Evolutionary conservation across 768 basidiomycete species (phyloP), one percentile per base, ranked within the genome.

Genomic region (Naematelia encephala): DNA sequence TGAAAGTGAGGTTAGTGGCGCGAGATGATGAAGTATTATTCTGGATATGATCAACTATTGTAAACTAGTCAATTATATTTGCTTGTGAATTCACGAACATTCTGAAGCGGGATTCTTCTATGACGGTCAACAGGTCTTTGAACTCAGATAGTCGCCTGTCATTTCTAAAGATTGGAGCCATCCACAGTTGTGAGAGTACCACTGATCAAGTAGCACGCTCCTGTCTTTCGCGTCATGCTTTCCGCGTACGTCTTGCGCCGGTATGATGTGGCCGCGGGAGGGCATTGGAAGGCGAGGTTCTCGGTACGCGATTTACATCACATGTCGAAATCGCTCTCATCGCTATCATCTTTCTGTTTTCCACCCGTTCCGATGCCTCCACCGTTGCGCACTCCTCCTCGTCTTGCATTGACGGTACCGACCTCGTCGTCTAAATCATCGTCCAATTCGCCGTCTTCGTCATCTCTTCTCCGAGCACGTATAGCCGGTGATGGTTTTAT

Each of bases 251-350:
- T n/a, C n/a, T n/a, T n/a, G n/a, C n/a, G n/a, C n/a, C n/a, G n/a
- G n/a, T n/a, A n/a, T n/a, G 34, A 8, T 39, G 16, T 39, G 16
- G 34, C 34, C 34, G 34, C 16, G 34, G 34, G 8, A 8, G 16
- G 34, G 8, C 34, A 8, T 39, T 39, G 34, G 8, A 8, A 39
- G 16, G 34, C 34, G 34, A 16, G 16, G 16, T 39, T 16, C 8
- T 39, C 34, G 8, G 34, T 8, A 8, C 8, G 8, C 16, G 34
- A 39, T 8, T 39, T 16, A 39, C 34, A 16, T 27, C 45, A 76
- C 53, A 93, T 88, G 54, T 86, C 85, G 28, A 84, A 85, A 74
- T 91, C 91, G 28, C 87, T 88, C 67, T 87, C 84, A 44, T 82
- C 85, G 42, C 82, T 83, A 61, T 86, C 84, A 60, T 82, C 80